A percentile compares a stretch with the other conserved stretches of the same genome.
Conservation (phyloP, 1,284 basidiomycete genomes). For the Trametes hirsuta region DNA sequence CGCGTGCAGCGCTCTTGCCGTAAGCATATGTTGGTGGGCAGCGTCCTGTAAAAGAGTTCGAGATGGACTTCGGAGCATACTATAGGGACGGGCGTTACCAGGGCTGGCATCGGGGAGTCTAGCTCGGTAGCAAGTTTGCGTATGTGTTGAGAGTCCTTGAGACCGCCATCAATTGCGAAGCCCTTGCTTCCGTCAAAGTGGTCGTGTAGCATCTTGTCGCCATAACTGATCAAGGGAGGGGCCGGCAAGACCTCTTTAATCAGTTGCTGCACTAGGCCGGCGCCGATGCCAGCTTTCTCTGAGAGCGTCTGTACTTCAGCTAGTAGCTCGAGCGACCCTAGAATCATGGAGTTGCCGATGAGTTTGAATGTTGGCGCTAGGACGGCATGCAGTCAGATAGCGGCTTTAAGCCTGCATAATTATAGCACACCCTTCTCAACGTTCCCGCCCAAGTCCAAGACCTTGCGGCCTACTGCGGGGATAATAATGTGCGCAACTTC, state of each 20-base stretch:
- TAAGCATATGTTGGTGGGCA: constrained; percentile 78
- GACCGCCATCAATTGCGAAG: constrained; percentile 89
- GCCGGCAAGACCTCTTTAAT: constrained; percentile 59
- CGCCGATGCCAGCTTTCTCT: constrained; percentile 82
- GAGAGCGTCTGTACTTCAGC: constrained; percentile 83
- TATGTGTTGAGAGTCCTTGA: constrained; percentile 80
- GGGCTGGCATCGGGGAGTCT: constrained; percentile 80
- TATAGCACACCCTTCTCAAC: constrained; percentile 65
- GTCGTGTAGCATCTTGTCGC: constrained; percentile 70
- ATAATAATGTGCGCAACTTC: constrained; percentile 76
- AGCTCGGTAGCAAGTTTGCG: constrained; percentile 61
- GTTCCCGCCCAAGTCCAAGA: constrained; percentile 75
- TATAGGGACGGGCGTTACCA: constrained; percentile 37
- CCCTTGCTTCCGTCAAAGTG: constrained; percentile 78
- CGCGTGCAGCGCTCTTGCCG: constrained; percentile 71
- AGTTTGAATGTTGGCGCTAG: constrained; percentile 80
- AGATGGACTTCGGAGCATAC: neutral
- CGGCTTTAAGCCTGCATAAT: neutral
- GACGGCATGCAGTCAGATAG: constrained; percentile 4
- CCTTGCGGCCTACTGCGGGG: constrained; percentile 80
- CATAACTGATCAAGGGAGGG: constrained; percentile 62
- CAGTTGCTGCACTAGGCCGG: constrained; percentile 36
- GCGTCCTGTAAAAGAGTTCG: constrained; percentile 48
- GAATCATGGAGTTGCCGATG: constrained; percentile 73
- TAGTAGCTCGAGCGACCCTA: constrained; percentile 77